Evolutionary conservation across 805 yeast genomes (phyloP).

Genomic region (Lachancea dasiensis): DNA sequence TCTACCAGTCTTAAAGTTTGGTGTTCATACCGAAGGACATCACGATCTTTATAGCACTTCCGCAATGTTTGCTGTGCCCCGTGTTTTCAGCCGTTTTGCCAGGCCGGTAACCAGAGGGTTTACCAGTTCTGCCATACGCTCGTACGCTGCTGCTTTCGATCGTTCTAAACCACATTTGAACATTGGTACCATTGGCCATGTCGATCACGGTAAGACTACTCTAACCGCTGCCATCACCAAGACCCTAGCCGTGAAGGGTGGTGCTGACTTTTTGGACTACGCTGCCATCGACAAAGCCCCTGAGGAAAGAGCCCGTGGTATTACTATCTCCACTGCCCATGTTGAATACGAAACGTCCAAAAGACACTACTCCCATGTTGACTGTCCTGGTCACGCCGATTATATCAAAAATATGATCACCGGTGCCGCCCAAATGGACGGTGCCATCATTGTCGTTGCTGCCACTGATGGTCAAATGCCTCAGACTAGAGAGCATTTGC

Average conservation of each 20-base stretch:
- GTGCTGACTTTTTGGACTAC: constrained; percentile 91
- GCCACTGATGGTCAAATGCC: constrained; percentile 99
- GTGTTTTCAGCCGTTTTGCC: constrained; percentile 12
- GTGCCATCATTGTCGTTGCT: constrained; percentile 98
- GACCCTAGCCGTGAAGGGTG: constrained; percentile 80
- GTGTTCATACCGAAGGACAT: too few relatives aligned
- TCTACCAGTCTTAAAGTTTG: too few relatives aligned
- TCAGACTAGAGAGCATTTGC: constrained; percentile 97
- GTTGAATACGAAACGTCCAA: constrained; percentile 93
- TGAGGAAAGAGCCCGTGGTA: constrained; percentile 99
- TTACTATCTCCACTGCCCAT: constrained; percentile 95
- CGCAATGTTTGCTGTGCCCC: constrained; percentile 16
- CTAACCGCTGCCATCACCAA: constrained; percentile 98
- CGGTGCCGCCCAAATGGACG: constrained; percentile 99
- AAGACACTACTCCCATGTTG: constrained; percentile 97
- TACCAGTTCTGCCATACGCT: constrained; percentile 22
- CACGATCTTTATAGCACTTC: neutral
- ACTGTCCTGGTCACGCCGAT: constrained; percentile 98
- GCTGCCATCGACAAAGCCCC: constrained; percentile 94
- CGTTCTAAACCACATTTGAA: constrained; percentile 96
- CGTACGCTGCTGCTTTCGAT: constrained; percentile 69
- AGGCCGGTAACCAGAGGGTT: constrained; percentile 14
- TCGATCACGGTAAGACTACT: constrained; percentile 98
- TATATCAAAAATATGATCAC: constrained; percentile 98
- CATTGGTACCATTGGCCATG: constrained; percentile 98